Percentiles rank a stretch among this genome's conserved stretches.
Evolutionary conservation across 208 protist genomes (phyloP).

Genomic region (Wallacemonas collosoma): DNA sequence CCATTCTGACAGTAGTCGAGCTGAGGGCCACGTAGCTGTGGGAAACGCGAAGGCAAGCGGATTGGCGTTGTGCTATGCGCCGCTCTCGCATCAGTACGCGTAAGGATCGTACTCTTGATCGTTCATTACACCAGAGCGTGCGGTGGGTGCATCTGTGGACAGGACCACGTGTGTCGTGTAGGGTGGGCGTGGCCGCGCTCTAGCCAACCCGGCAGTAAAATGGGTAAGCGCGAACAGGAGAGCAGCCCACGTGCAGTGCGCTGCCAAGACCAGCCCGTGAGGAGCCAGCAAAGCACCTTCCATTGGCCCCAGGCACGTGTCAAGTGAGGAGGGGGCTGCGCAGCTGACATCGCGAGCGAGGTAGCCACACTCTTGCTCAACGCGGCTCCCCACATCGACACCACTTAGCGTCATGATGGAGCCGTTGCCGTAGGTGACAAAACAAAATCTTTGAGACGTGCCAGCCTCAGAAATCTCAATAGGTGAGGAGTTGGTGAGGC

Average conservation of each 20-base stretch:
- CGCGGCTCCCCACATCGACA: slow-evolving; percentile 5
- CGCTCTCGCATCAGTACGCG: not conserved
- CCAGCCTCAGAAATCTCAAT: not conserved
- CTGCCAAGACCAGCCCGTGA: not conserved
- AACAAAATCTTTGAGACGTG: slow-evolving; percentile 10
- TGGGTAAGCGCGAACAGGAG: slow-evolving; percentile 1
- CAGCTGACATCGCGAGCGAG: not conserved
- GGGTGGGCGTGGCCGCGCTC: not conserved
- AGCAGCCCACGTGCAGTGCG: slow-evolving; percentile 14
- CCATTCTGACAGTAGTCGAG: no score
- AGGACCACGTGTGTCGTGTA: not conserved
- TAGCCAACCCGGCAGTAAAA: not conserved
- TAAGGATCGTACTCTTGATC: slow-evolving; percentile 12
- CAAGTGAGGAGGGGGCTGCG: not conserved
- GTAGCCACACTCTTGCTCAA: slow-evolving; percentile 13
- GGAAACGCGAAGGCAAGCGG: no score
- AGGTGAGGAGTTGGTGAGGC: slow-evolving; percentile 37
- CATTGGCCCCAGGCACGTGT: slow-evolving; percentile 3
- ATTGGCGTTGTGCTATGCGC: no score
- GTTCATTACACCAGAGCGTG: not conserved
- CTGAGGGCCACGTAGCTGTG: no score
- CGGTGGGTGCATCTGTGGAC: not conserved
- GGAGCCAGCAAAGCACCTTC: slow-evolving; percentile 9
- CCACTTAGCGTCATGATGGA: not conserved
- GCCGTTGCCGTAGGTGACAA: slow-evolving; percentile 14